A percentile compares a stretch with the other conserved stretches of the same genome.
phyloP scores from a whole-genome alignment of 1,284 basidiomycete species.

The Moesziomyces sp. region DNA sequence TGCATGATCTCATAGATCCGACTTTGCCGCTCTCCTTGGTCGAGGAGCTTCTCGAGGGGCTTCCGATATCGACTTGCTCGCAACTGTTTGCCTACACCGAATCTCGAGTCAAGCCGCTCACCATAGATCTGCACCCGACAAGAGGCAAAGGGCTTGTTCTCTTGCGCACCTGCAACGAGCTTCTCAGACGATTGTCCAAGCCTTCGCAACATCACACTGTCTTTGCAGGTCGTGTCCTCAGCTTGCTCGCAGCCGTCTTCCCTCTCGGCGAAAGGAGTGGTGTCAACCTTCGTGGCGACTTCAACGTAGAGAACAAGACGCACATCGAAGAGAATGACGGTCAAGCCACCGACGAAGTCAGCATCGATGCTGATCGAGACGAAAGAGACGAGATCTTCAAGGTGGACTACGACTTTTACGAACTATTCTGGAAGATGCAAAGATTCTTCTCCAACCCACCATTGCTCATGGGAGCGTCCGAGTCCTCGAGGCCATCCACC shows the following conservation, averaged over 20 bases:
- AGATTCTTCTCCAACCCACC: conserved; percentile 59
- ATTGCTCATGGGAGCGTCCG: conserved; percentile 41
- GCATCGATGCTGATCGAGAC: conserved; percentile 19
- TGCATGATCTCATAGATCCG: conserved; percentile 43
- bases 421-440: conserved; percentile 62
- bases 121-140: conserved; percentile 76
- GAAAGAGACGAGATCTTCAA: conserved; percentile 48
- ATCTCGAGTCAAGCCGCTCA: conserved; percentile 49
- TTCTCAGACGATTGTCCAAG: conserved; percentile 83
- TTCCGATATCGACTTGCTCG: conserved; percentile 49
- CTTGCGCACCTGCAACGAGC: conserved; percentile 84
- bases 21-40: conserved; percentile 47
- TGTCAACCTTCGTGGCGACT: conserved; percentile 85
- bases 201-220: conserved; percentile 79
- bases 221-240: conserved; percentile 87
- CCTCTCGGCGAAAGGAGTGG: conserved; percentile 87
- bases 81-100: conserved; percentile 57
- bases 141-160: conserved; percentile 86
- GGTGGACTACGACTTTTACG: conserved; percentile 51
- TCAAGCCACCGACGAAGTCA: conserved; percentile 14
- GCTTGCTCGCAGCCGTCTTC: conserved; percentile 84
- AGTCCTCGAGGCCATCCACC: conserved; percentile 24
- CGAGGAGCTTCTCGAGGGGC: conserved; percentile 56
- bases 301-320: conserved; percentile 74
- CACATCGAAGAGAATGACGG: conserved; percentile 38